These are phyloP conservation scores for Melanogaster broomeanus DNA, from an alignment of 768 basidiomycete species.

Conservation along the genomic window DNA sequence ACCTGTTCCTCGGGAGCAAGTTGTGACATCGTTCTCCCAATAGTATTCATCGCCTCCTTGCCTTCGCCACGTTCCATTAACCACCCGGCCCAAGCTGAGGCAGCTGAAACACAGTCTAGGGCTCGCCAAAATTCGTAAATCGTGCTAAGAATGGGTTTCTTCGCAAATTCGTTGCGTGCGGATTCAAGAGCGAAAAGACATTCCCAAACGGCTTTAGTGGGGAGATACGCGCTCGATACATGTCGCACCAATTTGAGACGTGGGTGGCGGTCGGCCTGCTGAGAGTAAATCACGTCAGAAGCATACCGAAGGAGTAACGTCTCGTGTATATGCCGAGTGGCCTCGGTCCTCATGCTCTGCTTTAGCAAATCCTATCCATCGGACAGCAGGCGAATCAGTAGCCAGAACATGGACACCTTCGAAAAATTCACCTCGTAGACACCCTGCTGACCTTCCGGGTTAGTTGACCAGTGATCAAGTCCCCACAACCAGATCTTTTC, in stretches of 20 bases:
- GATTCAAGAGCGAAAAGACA: conserved; percentile 39
- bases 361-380: conserved; percentile 42
- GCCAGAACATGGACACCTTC: background rate
- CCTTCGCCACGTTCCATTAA: conserved; percentile 42
- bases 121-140: conserved; percentile 48
- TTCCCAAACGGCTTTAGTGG: conserved; percentile 46
- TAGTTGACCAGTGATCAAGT: conserved; percentile 28
- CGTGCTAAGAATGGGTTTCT: conserved; percentile 17
- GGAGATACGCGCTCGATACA: conserved; percentile 43
- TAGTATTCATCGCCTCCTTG: conserved; percentile 39
- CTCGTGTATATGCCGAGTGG: conserved; percentile 44
- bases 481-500: conserved; percentile 60
- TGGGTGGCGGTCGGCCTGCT: conserved; percentile 13
- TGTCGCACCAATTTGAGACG: conserved; percentile 37
- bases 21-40: conserved; percentile 34
- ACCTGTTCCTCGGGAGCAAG: conserved; percentile 28
- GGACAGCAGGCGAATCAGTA: conserved; percentile 4
- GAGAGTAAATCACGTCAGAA: conserved; percentile 29
- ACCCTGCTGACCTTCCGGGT: conserved; percentile 15
- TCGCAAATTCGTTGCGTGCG: conserved; percentile 13
- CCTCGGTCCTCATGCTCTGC: conserved; percentile 47
- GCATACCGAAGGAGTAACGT: conserved; percentile 48
- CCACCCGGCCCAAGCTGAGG: conserved; percentile 50
- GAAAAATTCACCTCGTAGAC: conserved; percentile 35
- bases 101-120: conserved; percentile 39